Evolutionary conservation across 73 alveolate genomes (phyloP), one percentile per base, ranked within the genome.

Genomic region (Vitrella brassicaformis): DNA sequence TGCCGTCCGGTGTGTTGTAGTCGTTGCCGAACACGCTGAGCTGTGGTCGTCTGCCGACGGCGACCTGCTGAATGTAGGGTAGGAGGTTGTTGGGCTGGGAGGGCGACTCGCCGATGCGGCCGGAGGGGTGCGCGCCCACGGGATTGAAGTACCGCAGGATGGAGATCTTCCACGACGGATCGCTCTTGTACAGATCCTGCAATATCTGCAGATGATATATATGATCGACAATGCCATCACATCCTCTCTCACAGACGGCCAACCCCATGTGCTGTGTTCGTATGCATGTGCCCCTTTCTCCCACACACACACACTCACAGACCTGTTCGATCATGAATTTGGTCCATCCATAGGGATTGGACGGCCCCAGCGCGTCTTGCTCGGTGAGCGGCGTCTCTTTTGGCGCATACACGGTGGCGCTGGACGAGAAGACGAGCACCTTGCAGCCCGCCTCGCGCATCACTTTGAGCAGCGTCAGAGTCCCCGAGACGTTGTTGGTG

Each of bases 41-140:
- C 66, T 82, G 87, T 8, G 89, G 70, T 45, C 71, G 27, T 27
- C 79, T 75, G 1, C 98, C 98, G 27, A 89, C 85, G 0, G 97
- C 98, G 0, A 94, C 98, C 72, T 88, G 78, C 77, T 91, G 96
- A 66, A 94, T 73, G 75, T 80, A 86, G 28, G 99, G 99, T 90
- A 93, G 84, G 46, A 96, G 80, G 89, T 94, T 94, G 73, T 85
- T 85, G 0, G 99, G 98, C 28, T 76, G 19, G 19, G 28, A 18
- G 25, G 69, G 30, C 7, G 30, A 22, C 71, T 94, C 99, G 9
- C 98, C 99, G 25, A 96, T 87, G 71, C 73, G 71, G 0, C 99
- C 98, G 56, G 93, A 85, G 31, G 91, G 81, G 39, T 94, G 97
- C 25, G 99, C 99, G 18, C 99, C 99, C 66, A 94, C 94, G 29